Evolutionary conservation across 1,284 basidiomycete species (phyloP).

Genomic region (Fomitopsis schrenkii): DNA sequence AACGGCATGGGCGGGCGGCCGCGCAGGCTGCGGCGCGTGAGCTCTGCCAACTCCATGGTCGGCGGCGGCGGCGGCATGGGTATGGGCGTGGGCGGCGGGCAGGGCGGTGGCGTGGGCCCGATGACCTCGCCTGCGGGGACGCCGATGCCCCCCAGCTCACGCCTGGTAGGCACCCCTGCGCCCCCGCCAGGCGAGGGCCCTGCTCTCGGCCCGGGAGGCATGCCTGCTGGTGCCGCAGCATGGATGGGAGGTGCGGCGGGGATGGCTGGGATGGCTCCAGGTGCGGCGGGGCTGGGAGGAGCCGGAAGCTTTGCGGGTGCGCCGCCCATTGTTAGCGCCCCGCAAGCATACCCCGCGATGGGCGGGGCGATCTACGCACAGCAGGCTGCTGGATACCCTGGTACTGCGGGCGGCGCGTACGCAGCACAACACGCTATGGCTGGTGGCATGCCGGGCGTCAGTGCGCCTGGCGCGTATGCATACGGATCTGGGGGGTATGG

Average conservation of each 20-base stretch:
- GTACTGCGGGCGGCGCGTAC: neutral
- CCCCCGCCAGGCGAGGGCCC: neutral
- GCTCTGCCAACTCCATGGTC: slow-evolving; percentile 2
- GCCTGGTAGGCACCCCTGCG: neutral
- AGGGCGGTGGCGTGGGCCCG: neutral
- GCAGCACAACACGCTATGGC: neutral
- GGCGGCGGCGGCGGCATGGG: neutral
- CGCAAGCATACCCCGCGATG: neutral
- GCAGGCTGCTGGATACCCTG: neutral
- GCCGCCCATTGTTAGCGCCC: neutral
- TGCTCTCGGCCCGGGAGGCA: neutral
- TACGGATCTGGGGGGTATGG: neutral
- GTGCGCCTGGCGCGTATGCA: neutral
- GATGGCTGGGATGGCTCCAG: neutral
- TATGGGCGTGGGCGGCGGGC: neutral
- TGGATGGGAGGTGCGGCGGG: neutral
- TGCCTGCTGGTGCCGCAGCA: neutral
- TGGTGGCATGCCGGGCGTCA: neutral
- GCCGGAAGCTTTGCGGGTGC: neutral
- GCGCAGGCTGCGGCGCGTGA: slow-evolving; percentile 3
- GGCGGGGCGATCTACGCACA: neutral
- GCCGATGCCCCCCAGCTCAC: neutral
- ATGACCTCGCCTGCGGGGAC: neutral
- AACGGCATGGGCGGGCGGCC: slow-evolving; percentile 1
- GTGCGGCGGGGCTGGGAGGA: neutral